These are phyloP conservation scores for Penicillium lividum DNA, from an alignment of 495 filamentous ascomycete species.

Conservation along the genomic window DNA sequence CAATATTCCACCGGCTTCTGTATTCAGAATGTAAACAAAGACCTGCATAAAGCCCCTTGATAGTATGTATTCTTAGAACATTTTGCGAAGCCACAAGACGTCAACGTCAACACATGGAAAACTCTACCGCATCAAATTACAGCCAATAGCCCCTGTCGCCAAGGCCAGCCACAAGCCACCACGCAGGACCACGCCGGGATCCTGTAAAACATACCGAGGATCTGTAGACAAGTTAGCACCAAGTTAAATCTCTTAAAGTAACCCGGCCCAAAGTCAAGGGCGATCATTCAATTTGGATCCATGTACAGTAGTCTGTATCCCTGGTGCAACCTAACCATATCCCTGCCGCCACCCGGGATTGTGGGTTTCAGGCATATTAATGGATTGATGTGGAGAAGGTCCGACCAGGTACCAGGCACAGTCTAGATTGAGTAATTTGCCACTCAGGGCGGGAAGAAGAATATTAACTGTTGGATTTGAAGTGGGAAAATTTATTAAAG, in stretches of 20 bases:
- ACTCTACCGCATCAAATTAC: conserved; percentile 8
- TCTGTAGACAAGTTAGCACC: not conserved
- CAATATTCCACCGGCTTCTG: too few species aligned
- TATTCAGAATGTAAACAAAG: too few species aligned
- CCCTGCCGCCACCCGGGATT: conserved; percentile 20
- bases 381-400: not conserved
- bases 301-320: not conserved
- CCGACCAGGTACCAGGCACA: conserved; percentile 6
- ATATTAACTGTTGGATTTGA: not conserved
- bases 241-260: not conserved
- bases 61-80: conserved; percentile 3
- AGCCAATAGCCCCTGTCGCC: not conserved
- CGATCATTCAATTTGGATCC: conserved; percentile 4
- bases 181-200: not conserved
- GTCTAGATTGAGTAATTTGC: not conserved
- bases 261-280: not conserved
- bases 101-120: not conserved
- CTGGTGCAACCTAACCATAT: conserved; percentile 12
- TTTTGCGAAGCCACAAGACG: not conserved
- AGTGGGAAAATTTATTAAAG: not conserved
- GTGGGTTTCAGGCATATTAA: conserved; percentile 19
- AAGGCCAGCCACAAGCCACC: conserved; percentile 15
- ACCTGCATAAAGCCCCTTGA: not conserved
- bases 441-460: not conserved
- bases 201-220: conserved; percentile 1